Evolutionary conservation across 768 basidiomycete species (phyloP).

Genomic region (Termitomyces sp.): DNA sequence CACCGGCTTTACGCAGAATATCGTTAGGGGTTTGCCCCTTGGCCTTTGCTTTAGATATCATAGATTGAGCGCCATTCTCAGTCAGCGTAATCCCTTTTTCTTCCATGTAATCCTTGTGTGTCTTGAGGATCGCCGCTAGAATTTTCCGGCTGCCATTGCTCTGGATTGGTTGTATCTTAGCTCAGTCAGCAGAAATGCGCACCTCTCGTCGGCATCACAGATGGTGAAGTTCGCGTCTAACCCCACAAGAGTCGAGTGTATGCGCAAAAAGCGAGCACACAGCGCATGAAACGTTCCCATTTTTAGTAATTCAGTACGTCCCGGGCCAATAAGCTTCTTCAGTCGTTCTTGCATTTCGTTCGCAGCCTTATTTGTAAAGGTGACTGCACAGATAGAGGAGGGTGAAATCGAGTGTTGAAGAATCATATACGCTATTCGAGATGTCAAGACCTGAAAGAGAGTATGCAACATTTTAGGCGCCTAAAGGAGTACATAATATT

Average conservation of each 20-base stretch:
- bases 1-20: slow-evolving; percentile 12
- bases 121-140: slow-evolving; percentile 51
- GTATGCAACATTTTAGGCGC: background rate
- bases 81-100: slow-evolving; percentile 46
- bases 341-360: slow-evolving; percentile 80
- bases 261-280: slow-evolving; percentile 67
- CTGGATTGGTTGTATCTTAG: background rate
- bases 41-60: slow-evolving; percentile 74
- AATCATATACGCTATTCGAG: slow-evolving; percentile 64
- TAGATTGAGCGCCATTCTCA: slow-evolving; percentile 45
- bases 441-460: slow-evolving; percentile 49
- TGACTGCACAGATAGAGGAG: slow-evolving; percentile 69
- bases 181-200: slow-evolving; percentile 8
- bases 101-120: slow-evolving; percentile 41
- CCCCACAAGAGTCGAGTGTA: slow-evolving; percentile 50
- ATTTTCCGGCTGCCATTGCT: slow-evolving; percentile 55
- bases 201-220: slow-evolving; percentile 80
- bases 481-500: no score
- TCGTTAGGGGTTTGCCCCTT: slow-evolving; percentile 51
- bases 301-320: slow-evolving; percentile 44
- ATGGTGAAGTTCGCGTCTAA: slow-evolving; percentile 75
- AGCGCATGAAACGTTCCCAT: slow-evolving; percentile 79
- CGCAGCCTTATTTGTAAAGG: slow-evolving; percentile 88
- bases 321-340: slow-evolving; percentile 57
- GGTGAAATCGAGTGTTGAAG: slow-evolving; percentile 44